phyloP scores from a whole-genome alignment of 306 rosid species.

The Astragalus membranaceus region DNA sequence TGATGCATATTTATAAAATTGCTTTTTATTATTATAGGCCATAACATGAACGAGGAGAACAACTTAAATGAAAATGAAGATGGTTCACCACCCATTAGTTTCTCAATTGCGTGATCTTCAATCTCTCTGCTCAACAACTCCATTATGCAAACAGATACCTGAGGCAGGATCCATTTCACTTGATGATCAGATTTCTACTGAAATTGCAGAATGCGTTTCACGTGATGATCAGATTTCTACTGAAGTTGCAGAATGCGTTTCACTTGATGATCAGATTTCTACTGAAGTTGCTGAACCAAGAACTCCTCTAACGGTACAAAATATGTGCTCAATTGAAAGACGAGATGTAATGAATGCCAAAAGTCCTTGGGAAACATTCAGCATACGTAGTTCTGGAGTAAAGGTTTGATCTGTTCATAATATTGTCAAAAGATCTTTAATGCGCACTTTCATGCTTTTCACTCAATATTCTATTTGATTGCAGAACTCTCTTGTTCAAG shows the following conservation, averaged over 20 bases:
- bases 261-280: slow-evolving; percentile 26
- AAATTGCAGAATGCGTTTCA: slow-evolving; percentile 15
- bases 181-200: neutral
- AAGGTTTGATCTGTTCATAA: slow-evolving; percentile 45
- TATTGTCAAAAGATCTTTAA: neutral
- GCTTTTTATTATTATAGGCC: slow-evolving; percentile 30
- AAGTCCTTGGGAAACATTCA: slow-evolving; percentile 72
- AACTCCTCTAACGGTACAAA: slow-evolving; percentile 44
- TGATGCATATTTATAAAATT: neutral
- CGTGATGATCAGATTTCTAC: too few relatives aligned
- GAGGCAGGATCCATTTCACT: slow-evolving; percentile 24
- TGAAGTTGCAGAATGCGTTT: too few relatives aligned
- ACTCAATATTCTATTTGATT: neutral
- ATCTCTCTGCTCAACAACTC: slow-evolving; percentile 43
- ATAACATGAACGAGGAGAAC: slow-evolving; percentile 39
- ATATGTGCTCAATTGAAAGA: slow-evolving; percentile 16
- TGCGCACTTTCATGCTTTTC: neutral
- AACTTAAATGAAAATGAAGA: slow-evolving; percentile 14
- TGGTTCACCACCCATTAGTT: slow-evolving; percentile 71
- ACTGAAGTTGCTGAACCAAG: slow-evolving; percentile 44
- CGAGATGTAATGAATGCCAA: slow-evolving; percentile 29
- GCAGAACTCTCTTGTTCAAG: slow-evolving; percentile 60
- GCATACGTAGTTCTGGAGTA: slow-evolving; percentile 44
- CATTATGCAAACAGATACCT: slow-evolving; percentile 22
- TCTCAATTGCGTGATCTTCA: slow-evolving; percentile 56